These are phyloP conservation scores for Candida neerlandica DNA, from an alignment of 1,139 yeast genomes.

Conservation along the genomic window DNA sequence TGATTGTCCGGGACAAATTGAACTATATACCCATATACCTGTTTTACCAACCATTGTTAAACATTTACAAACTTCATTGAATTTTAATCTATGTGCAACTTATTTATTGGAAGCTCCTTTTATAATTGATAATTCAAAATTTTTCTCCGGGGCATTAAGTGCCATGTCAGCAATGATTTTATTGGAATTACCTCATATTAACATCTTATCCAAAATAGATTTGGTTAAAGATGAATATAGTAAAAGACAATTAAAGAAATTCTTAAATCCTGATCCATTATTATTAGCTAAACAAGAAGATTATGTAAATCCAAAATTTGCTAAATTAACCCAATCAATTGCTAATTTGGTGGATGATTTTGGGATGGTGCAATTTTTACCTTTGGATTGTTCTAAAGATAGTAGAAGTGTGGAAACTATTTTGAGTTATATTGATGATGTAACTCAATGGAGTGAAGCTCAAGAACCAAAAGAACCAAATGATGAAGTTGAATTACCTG, in stretches of 20 bases:
- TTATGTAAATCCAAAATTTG: constrained; percentile 70
- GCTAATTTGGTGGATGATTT: constrained; percentile 93
- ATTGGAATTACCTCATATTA: constrained; percentile 91
- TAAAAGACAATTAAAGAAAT: constrained; percentile 76
- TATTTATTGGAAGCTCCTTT: constrained; percentile 93
- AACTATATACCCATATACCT: constrained; percentile 91
- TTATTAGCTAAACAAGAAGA: constrained; percentile 47
- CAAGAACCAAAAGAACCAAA: constrained; percentile 97
- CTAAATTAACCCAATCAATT: constrained; percentile 73
- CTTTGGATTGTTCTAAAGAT: constrained; percentile 80
- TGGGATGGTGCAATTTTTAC: constrained; percentile 97
- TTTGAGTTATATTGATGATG: constrained; percentile 90
- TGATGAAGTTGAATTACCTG: constrained; percentile 69
- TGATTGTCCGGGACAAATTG: constrained; percentile 99
- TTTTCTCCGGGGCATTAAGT: constrained; percentile 90
- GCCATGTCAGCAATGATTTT: constrained; percentile 99
- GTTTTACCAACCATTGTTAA: constrained; percentile 85
- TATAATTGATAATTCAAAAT: constrained; percentile 84
- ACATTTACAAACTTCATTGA: constrained; percentile 76
- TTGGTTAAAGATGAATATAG: constrained; percentile 75
- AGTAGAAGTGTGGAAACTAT: constrained; percentile 78
- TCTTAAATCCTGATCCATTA: constrained; percentile 89
- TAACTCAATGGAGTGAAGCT: constrained; percentile 95
- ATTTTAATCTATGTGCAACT: constrained; percentile 88
- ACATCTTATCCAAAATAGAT: constrained; percentile 83